These are phyloP conservation scores for Lentinus brumalis DNA, from an alignment of 768 basidiomycete genomes.

Conservation along the genomic window DNA sequence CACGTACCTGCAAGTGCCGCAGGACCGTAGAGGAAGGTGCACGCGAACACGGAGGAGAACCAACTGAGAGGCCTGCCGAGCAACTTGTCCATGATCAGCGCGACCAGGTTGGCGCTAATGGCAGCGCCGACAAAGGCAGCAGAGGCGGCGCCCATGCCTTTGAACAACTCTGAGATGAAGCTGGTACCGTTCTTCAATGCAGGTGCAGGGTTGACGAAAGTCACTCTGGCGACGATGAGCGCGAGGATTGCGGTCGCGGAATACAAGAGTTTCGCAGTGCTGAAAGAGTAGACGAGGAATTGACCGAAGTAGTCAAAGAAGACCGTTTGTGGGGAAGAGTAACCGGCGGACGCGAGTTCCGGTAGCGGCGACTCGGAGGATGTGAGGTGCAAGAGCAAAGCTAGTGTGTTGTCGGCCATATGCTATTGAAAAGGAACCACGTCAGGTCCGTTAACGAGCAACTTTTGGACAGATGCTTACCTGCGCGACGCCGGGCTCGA, in stretches of 20 bases:
- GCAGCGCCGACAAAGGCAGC: constrained; percentile 58
- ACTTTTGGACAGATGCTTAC: constrained; percentile 23
- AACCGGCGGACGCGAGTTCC: constrained; percentile 49
- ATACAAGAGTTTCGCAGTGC: constrained; percentile 69
- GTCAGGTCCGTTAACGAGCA: background rate
- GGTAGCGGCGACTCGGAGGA: constrained; percentile 71
- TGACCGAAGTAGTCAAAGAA: constrained; percentile 74
- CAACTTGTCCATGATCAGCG: constrained; percentile 62
- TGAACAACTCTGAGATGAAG: constrained; percentile 43
- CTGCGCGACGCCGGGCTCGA: constrained; percentile 77
- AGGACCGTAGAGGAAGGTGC: constrained; percentile 73
- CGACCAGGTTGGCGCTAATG: constrained; percentile 68
- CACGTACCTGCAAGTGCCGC: constrained; percentile 67
- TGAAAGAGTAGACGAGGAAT: constrained; percentile 76
- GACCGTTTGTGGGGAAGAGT: constrained; percentile 60
- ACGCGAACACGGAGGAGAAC: constrained; percentile 72
- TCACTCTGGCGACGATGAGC: constrained; percentile 43
- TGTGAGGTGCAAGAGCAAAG: constrained; percentile 74
- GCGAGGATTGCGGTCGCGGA: constrained; percentile 49
- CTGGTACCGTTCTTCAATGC: constrained; percentile 37
- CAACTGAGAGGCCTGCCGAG: constrained; percentile 80
- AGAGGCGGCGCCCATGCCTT: constrained; percentile 52
- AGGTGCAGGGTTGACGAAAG: constrained; percentile 39
- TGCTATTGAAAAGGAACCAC: constrained; percentile 47
- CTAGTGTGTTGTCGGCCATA: constrained; percentile 88